Percentiles rank a stretch among this genome's conserved stretches.
phyloP scores from a whole-genome alignment of 768 basidiomycete genomes.

The Psilocybe azurescens region DNA sequence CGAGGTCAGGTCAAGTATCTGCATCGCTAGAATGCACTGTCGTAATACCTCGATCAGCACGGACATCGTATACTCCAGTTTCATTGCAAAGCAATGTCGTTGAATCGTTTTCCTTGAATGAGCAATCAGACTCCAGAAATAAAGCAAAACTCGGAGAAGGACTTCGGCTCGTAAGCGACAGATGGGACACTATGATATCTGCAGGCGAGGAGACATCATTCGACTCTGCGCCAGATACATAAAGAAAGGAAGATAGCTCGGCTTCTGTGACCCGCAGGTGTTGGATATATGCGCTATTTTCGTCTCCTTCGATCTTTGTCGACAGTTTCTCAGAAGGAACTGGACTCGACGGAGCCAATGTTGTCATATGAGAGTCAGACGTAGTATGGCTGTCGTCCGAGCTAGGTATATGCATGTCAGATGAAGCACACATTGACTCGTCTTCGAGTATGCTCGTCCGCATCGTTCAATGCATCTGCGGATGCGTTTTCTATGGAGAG shows the following conservation, averaged over 20 bases:
- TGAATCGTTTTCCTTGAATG: neutral
- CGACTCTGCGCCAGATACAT: too few species aligned
- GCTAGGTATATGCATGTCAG: conserved; percentile 2
- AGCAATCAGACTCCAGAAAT: neutral
- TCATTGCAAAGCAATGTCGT: neutral
- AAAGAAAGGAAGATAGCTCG: too few species aligned
- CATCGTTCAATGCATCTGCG: neutral
- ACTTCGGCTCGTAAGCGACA: neutral
- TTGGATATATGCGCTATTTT: conserved; percentile 17
- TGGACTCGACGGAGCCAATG: neutral
- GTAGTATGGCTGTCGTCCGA: neutral
- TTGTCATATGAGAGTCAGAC: neutral
- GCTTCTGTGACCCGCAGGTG: neutral
- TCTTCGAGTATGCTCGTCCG: neutral
- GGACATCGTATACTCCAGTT: neutral
- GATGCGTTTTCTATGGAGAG: neutral
- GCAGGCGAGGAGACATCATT: neutral
- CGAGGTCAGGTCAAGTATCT: neutral
- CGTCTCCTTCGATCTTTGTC: neutral
- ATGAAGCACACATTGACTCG: neutral
- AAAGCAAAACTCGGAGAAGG: neutral
- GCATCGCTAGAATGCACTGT: neutral
- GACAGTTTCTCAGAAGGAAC: neutral
- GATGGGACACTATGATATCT: neutral
- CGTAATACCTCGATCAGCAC: conserved; percentile 5